These are phyloP conservation scores for Candida morakotiae DNA, from an alignment of 805 yeast genomes.

Conservation along the genomic window DNA sequence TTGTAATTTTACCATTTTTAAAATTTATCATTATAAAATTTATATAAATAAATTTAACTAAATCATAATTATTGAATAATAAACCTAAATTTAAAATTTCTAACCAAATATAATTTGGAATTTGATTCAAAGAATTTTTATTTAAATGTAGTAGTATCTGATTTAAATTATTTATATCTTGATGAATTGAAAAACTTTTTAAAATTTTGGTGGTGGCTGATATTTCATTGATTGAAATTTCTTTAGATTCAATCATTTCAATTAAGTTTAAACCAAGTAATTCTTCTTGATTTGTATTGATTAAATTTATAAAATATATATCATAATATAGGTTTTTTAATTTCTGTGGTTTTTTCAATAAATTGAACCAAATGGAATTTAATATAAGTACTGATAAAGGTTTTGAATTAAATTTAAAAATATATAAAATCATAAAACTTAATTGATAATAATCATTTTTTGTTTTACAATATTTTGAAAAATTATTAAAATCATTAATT, in stretches of 20 bases:
- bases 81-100: constrained; percentile 20
- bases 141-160: neutral
- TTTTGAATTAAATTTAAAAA: neutral
- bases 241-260: neutral
- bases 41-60: constrained; percentile 25
- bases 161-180: neutral
- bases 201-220: neutral
- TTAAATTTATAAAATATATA: neutral
- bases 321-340: neutral
- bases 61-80: constrained; percentile 19
- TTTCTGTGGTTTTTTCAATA: neutral
- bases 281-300: constrained; percentile 1
- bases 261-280: neutral
- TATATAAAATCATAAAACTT: neutral
- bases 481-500: neutral
- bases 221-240: neutral
- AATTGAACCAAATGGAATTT: neutral
- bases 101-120: constrained; percentile 18
- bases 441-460: neutral
- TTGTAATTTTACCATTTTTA: constrained; percentile 14
- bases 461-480: neutral
- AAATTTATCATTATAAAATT: constrained; percentile 26
- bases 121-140: neutral
- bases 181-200: neutral
- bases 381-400: neutral